Base-by-base conservation (phyloP, 1,284 basidiomycete species). In the Microbotryum intermedium region DNA sequence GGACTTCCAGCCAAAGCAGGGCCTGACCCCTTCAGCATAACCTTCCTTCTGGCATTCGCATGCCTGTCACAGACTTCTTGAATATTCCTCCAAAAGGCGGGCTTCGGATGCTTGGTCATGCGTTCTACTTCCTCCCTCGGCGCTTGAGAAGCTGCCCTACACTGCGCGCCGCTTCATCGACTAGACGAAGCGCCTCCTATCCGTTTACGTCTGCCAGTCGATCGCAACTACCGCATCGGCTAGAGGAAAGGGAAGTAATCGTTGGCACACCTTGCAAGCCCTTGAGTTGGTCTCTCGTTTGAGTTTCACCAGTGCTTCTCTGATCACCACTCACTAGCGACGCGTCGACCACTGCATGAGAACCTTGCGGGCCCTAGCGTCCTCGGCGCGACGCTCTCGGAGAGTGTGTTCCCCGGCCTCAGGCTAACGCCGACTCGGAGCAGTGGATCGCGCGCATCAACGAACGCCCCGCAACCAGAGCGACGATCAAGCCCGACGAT, bases 81-180 rank as follows among this genome's bases (percentile, higher is more conserved):
- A 87, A 83, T 89, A 51, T 87, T 88, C 76, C 90, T 86, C 46
- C 75, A 76, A 56, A 2, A 87, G 86, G 83, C 84, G 11, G 84
- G 83, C 20, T 72, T 86, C 23, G 84, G 2, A 86, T 86, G 83
- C 83, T 85, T 74, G 85, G 86, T 21, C 86, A 88, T 75, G 74
- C 75, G 2, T 75, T 76, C 64, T 76, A 77, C 65, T 78, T 78
- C 69, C 72, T 73, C 30, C 50, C 11, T 58, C 58, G 23, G 56
- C 83, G 1, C 79, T 82, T 0, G 84, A 84, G 69, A 81, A 84
- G 61, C 66, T 73, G 61, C 69, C 65, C 11, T 72, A 66, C 48
- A 75, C 72, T 39, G 77, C 78, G 66, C 75, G 75, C 83, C 81
- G 86, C 53, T 90, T 88, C 75, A 67, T 80, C 28, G 81, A 86